Base-by-base conservation (phyloP, 148 eudicot species). In the Vaccinium myrtillus region DNA sequence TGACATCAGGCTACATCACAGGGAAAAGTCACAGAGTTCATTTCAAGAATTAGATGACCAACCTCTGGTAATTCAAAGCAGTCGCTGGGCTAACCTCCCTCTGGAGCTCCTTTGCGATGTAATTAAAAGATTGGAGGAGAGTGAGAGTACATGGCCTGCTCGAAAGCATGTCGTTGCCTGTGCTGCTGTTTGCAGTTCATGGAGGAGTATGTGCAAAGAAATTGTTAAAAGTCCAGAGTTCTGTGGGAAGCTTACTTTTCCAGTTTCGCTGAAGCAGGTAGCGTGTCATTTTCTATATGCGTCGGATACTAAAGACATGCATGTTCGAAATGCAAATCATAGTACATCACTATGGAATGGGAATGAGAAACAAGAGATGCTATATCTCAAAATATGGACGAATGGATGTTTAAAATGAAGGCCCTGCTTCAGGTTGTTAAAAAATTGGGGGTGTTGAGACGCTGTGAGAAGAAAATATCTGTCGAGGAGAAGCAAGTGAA, bases 171-270 rank as follows among this genome's bases (percentile, higher is more conserved):
- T 91, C 9, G 93, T 91, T 55, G 92, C 93, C 3, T 91, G 93
- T 86, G 89, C 93, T 54, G 87, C 92, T 5, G 93, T 91, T 83
- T 91, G 93, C 83, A 86, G 87, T 58, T 90, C 93, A 46, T 91
- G 93, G 93, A 86, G 93, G 88, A 88, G 91, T 79, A 90, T 91
- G 93, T 91, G 93, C 88, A 88, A 90, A 78, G 93, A 91, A 76
- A 86, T 91, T 84, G 93, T 91, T 79, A 91, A 55, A 81, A 77
- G 80, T 77, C 93, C 93, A 7, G 93, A 91, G 56, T 53, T 85
- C 4, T 88, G 90, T 70, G 93, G 93, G 67, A 91, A 88, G 88
- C 85, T 91, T 65, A 91, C 93, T 86, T 91, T 91, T 85, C 93
- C 93, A 4, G 91, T 91, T 86, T 91, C 93, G 1, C 83, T 91